Evolutionary conservation across 2,329 filamentous ascomycete species (phyloP).

Genomic region (Niveomyces coronatus): DNA sequence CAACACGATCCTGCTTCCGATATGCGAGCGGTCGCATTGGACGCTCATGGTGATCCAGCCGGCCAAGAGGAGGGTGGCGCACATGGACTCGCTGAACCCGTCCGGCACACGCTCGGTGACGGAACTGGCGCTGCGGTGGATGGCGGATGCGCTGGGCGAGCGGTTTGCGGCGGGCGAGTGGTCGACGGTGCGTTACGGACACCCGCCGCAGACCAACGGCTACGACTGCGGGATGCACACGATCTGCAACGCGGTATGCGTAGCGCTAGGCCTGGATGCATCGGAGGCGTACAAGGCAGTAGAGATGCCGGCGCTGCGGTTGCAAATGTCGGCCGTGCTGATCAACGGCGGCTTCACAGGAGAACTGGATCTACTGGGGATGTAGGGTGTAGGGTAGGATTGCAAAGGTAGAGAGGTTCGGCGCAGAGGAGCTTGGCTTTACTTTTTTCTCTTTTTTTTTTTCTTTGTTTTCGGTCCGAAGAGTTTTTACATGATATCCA

Average conservation of each 20-base stretch:
- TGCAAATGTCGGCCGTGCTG: constrained; percentile 53
- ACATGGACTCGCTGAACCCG: constrained; percentile 55
- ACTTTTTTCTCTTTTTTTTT: too few relatives aligned
- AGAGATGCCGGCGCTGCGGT: constrained; percentile 50
- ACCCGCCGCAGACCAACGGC: constrained; percentile 52
- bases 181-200: constrained; percentile 39
- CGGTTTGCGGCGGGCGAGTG: constrained; percentile 49
- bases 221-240: constrained; percentile 72
- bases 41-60: constrained; percentile 60
- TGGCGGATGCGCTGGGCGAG: constrained; percentile 44
- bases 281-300: constrained; percentile 35
- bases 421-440: too few relatives aligned
- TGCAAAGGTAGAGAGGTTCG: too few relatives aligned
- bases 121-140: constrained; percentile 39
- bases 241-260: constrained; percentile 60
- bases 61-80: constrained; percentile 47
- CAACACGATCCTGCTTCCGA: constrained; percentile 59
- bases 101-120: constrained; percentile 30
- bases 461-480: too few relatives aligned
- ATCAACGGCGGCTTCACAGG: constrained; percentile 56
- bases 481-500: too few relatives aligned
- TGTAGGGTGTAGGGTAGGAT: too few relatives aligned
- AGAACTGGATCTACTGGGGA: constrained; percentile 41
- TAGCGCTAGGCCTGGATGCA: constrained; percentile 43
- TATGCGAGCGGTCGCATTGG: constrained; percentile 59